Percentiles rank a stretch among this genome's conserved stretches.
phyloP scores from a whole-genome alignment of 2,329 filamentous ascomycete species.

The Cladosporium sp. region DNA sequence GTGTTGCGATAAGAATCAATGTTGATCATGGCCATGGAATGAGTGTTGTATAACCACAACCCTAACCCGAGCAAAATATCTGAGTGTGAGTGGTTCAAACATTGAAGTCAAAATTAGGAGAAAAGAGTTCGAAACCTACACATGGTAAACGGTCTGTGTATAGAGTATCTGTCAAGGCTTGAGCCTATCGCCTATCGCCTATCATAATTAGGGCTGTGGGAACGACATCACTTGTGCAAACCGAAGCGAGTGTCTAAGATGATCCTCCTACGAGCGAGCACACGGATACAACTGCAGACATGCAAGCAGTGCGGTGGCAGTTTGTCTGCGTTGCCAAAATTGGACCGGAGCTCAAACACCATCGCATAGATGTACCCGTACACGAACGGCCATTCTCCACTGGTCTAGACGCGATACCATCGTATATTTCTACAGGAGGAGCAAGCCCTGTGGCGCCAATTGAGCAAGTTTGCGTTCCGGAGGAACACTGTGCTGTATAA shows the following conservation, averaged over 20 bases:
- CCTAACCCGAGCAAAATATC: neutral
- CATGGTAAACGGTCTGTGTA: neutral
- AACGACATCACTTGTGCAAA: neutral
- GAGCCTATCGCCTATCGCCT: neutral
- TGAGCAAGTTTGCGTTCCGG: constrained; percentile 8
- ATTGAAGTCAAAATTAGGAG: neutral
- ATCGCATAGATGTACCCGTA: neutral
- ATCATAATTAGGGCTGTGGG: neutral
- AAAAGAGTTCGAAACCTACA: neutral
- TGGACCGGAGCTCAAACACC: neutral
- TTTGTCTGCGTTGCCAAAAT: neutral
- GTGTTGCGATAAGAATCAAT: too few species aligned
- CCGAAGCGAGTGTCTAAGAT: neutral
- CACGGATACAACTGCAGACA: neutral
- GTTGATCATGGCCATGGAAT: too few species aligned
- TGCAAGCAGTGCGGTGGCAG: neutral
- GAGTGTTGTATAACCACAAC: neutral
- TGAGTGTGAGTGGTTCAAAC: neutral
- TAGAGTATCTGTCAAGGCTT: neutral
- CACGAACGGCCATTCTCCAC: neutral
- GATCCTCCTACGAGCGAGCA: neutral
- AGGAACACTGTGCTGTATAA: constrained; percentile 1
- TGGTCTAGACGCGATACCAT: neutral
- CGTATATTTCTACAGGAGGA: neutral
- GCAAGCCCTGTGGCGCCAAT: constrained; percentile 11